These are phyloP conservation scores for Cutaneotrichosporon dermatis DNA, from an alignment of 1,284 basidiomycete species.

Conservation along the genomic window DNA sequence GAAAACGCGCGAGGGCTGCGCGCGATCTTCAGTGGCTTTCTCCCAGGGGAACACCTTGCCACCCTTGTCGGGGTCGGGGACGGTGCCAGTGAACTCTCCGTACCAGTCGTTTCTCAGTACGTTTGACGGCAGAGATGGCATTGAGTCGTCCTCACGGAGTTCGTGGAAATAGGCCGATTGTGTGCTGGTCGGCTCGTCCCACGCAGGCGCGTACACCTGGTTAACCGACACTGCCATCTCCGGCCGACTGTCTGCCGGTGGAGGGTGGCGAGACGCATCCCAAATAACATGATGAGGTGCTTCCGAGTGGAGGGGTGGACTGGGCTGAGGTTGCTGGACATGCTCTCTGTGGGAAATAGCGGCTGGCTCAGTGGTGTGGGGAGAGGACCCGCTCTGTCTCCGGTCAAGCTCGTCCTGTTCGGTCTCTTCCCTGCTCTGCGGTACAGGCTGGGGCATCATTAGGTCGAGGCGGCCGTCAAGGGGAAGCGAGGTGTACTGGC, in stretches of 20 bases:
- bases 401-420: too few species aligned
- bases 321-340: too few species aligned
- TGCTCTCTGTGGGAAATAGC: too few species aligned
- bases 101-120: slow-evolving; percentile 51
- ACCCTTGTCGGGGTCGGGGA: slow-evolving; percentile 68
- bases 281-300: slow-evolving; percentile 33
- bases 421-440: neutral
- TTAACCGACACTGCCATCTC: slow-evolving; percentile 50
- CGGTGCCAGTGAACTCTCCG: slow-evolving; percentile 47
- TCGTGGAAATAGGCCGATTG: slow-evolving; percentile 28
- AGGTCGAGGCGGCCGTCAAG: slow-evolving; percentile 79
- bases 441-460: slow-evolving; percentile 52
- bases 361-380: too few species aligned
- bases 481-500: slow-evolving; percentile 70
- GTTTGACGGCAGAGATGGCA: slow-evolving; percentile 42
- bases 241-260: slow-evolving; percentile 46
- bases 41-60: slow-evolving; percentile 91
- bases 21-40: slow-evolving; percentile 53
- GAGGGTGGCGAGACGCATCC: slow-evolving; percentile 51
- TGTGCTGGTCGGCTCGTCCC: slow-evolving; percentile 52
- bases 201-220: slow-evolving; percentile 51
- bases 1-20: slow-evolving; percentile 68
- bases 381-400: too few species aligned
- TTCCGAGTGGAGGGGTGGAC: neutral
- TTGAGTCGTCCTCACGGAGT: slow-evolving; percentile 22